Evolutionary conservation across 169 alveolate genomes (phyloP), one percentile per base, ranked within the genome.

Genomic region (Plasmodium vinckei): DNA sequence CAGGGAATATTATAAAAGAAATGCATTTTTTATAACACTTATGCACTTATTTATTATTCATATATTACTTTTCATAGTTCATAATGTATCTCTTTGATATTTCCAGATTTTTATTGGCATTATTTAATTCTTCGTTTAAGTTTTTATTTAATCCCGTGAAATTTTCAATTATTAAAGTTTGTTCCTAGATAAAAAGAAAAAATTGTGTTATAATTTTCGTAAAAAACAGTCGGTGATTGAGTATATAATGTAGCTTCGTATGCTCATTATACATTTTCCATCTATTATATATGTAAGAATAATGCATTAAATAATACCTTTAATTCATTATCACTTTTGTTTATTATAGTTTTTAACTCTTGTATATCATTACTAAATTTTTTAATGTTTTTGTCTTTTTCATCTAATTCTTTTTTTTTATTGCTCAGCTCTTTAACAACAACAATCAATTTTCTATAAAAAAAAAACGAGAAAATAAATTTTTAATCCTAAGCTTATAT

Each of bases 341-440:
- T 86, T 27, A 86, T 69, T 86, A 68, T 68, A 60, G 73, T 57
- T 86, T 86, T 86, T 21, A 86, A 56, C 60, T 86, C 91, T 59
- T 86, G 91, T 69, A 86, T 86, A 65, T 86, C 91, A 59, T 60
- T 61, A 63, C 49, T 70, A 69, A 46, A 86, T 70, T 54, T 70
- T 86, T 86, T 86, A 47, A 86, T 68, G 15, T 59, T 86, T 64
- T 86, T 86, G 42, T 86, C 91, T 64, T 69, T 86, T 68, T 86
- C 91, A 15, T 86, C 91, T 64, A 86, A 49, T 60, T 86, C 91
- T 60, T 70, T 86, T 53, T 70, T 68, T 51, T 86, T 86, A 64
- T 86, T 87, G 71, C 91, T 86, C 56, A 86, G 42, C 33, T 86
- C 91, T 86, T 86, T 86, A 68, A 86, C 87, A 13, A 86, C 91